Evolutionary conservation across 2,329 filamentous ascomycete genomes (phyloP), one percentile per base, ranked within the genome.

Genomic region (Diaporthe citrichinensis): DNA sequence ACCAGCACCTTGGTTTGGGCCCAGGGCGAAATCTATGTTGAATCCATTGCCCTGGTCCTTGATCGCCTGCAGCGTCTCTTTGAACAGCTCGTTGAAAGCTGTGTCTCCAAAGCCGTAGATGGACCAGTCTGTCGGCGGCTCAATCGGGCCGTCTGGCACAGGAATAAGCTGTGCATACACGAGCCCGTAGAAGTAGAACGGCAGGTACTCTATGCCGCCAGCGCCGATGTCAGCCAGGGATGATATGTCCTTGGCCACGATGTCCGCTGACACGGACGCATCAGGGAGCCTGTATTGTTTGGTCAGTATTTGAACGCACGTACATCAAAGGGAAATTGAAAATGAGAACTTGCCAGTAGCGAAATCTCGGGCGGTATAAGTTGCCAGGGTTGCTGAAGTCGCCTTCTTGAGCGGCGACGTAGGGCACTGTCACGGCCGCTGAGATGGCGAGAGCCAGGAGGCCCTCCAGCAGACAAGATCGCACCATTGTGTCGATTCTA

Each of bases 1-100:
- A 20, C 88, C 88, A 61, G 85, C 82, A 5, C 87, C 88, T 78
- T 87, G 85, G 75, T 87, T 87, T 0, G 87, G 84, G 0, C 87
- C 87, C 1, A 89, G 65, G 0, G 84, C 81, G 77, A 87, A 86
- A 76, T 89, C 87, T 78, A 89, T 83, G 6, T 84, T 73, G 14
- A 88, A 59, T 0, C 80, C 84, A 25, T 82, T 75, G 0, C 86
- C 83, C 23, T 82, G 79, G 15, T 80, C 78, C 1, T 85, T 83
- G 72, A 83, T 72, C 17, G 74, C 28, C 79, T 74, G 65, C 82
- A 83, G 36, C 82, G 71, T 28, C 79, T 76, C 20, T 79, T 41
- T 41, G 23, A 49, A 53, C 25, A 53, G 53, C 51, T 68, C 28
- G 55, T 72, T 77, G 17, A 72, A 77, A 1, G 84, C 81, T 7